Evolutionary conservation across 495 filamentous ascomycete species (phyloP), one percentile per base, ranked within the genome.

Genomic region (Zalerion maritima): DNA sequence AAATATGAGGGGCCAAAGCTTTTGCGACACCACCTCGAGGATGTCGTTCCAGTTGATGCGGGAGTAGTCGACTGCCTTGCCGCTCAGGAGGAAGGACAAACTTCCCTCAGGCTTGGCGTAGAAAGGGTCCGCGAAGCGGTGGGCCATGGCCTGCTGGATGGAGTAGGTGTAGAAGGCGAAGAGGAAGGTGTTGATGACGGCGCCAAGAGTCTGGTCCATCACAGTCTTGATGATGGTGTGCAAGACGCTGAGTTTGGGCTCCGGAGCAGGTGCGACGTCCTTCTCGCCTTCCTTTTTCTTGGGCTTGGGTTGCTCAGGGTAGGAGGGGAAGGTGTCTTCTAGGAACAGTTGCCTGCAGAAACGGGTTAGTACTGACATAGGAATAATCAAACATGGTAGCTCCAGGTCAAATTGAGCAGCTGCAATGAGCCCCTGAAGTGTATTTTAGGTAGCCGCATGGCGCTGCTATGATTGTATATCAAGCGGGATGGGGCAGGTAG

Each of bases 161-260:
- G 47, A 52, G 25, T 54, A 41, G 18, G 58, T 61, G 29, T 59
- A 61, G 11, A 55, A 25, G 38, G 57, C 66, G 52, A 92, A 94
- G 15, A 81, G 39, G 4, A 78, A 48, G 4, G 81, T 91, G 49
- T 97, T 97, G 33, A 78, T 42, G 7, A 70, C 62, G 3, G 75
- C 78, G 7, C 77, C 78, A 8, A 85, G 29, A 0, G 78, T 81
- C 51, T 91, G 84, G 47, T 97, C 89, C 2, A 94, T 61, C 4
- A 72, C 10, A 31, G 91, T 75, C 52, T 97, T 97, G 56, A 71
- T 73, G 22, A 62, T 29, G 4, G 86, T 89, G 48, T 93, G 89
- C 24, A 42, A 43, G 25, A 73, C 50, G 36, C 78, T 78, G 19
- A 87, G 56, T 26, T 57, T 53, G 3, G 57, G 49, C 46, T 64